Evolutionary conservation across 495 filamentous ascomycete species (phyloP).

Genomic region (Neurospora discreta): DNA sequence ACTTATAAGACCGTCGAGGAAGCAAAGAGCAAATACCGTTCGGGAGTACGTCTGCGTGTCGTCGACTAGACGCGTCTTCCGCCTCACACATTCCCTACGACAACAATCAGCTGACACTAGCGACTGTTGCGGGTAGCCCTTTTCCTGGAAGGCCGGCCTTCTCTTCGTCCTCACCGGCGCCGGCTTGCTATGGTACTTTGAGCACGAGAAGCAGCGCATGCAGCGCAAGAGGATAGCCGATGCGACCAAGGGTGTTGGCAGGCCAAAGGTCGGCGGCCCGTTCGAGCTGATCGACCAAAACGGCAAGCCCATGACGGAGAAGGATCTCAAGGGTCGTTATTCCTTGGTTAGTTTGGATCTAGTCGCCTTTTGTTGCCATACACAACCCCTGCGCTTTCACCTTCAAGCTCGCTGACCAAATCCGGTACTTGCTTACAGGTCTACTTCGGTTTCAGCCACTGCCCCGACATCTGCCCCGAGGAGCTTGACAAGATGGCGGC

Average conservation of each 20-base stretch:
- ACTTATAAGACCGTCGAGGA: conserved; percentile 45
- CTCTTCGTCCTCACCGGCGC: conserved; percentile 72
- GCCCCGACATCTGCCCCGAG: conserved; percentile 97
- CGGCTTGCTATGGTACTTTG: conserved; percentile 80
- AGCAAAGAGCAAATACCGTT: conserved; percentile 39
- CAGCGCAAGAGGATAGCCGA: conserved; percentile 77
- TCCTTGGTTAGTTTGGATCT: conserved; percentile 41
- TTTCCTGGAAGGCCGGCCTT: conserved; percentile 79
- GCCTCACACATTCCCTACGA: not conserved
- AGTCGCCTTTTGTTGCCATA: not conserved
- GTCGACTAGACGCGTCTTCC: not conserved
- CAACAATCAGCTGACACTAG: not conserved
- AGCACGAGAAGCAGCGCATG: conserved; percentile 78
- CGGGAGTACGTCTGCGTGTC: conserved; percentile 28
- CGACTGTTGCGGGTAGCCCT: conserved; percentile 44
- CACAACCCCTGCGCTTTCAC: not conserved
- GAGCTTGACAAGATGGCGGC: conserved; percentile 97
- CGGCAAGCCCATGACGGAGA: conserved; percentile 61
- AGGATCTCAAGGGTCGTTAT: conserved; percentile 79
- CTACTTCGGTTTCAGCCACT: conserved; percentile 98
- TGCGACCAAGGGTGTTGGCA: conserved; percentile 82
- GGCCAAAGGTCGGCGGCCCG: conserved; percentile 81
- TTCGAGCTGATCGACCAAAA: conserved; percentile 76
- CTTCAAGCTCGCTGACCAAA: not conserved
- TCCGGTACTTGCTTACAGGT: conserved; percentile 33